A percentile compares a stretch with the other conserved stretches of the same genome.
phyloP scores from a whole-genome alignment of 169 alveolate species.

The Cryptosporidium muris region DNA sequence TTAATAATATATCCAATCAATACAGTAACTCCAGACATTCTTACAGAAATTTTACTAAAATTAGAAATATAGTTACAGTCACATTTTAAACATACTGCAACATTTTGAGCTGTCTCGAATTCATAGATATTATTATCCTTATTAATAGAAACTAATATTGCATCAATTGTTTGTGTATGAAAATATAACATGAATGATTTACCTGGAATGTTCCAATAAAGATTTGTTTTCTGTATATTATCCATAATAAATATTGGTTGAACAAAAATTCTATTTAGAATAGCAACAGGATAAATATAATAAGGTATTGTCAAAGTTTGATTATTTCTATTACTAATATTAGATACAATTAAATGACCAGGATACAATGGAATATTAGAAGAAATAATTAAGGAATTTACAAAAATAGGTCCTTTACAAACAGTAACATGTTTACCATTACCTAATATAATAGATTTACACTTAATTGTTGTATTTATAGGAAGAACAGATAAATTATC shows the following conservation, averaged over 20 bases:
- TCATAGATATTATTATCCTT: slow-evolving; percentile 4
- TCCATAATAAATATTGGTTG: background rate
- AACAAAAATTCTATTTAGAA: slow-evolving; percentile 8
- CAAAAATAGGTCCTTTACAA: slow-evolving; percentile 33
- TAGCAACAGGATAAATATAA: slow-evolving; percentile 8
- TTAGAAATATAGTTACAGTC: slow-evolving; percentile 12
- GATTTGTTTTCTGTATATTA: slow-evolving; percentile 4
- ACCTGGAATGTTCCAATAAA: slow-evolving; percentile 55
- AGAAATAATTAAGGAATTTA: slow-evolving; percentile 14
- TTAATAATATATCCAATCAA: slow-evolving; percentile 42
- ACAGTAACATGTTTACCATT: background rate
- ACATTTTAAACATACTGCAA: slow-evolving; percentile 31
- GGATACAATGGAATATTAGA: slow-evolving; percentile 8
- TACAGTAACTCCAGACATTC: slow-evolving; percentile 36
- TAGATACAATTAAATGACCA: slow-evolving; percentile 31
- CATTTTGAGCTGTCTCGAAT: slow-evolving; percentile 30
- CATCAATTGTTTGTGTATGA: slow-evolving; percentile 41
- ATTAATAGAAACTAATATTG: slow-evolving; percentile 4
- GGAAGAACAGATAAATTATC: slow-evolving; percentile 16
- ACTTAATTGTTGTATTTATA: background rate
- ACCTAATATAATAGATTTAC: slow-evolving; percentile 25
- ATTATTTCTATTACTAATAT: background rate
- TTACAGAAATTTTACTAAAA: slow-evolving; percentile 19
- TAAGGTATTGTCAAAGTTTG: background rate
- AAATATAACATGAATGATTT: slow-evolving; percentile 51